Evolutionary conservation across 164 flowering plant genomes (phyloP).

Genomic region (Vitis rotundifolia): DNA sequence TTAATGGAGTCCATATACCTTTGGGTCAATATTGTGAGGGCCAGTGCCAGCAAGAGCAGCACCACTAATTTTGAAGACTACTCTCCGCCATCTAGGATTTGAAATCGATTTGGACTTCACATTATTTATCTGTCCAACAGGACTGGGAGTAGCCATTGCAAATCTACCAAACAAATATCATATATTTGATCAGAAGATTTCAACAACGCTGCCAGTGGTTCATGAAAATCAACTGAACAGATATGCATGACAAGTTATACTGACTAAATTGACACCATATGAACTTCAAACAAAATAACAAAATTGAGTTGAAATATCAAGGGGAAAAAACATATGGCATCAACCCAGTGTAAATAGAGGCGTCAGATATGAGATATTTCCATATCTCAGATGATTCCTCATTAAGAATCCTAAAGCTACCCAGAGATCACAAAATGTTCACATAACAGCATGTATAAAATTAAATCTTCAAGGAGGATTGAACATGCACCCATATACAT

Average conservation of each 20-base stretch:
- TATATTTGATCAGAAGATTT: background rate
- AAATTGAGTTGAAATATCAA: no score
- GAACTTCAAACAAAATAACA: no score
- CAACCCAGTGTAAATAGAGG: no score
- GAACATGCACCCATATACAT: background rate
- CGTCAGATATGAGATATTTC: no score
- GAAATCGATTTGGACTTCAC: conserved; percentile 58
- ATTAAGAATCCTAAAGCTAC: no score
- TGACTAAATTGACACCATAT: background rate
- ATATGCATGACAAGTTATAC: background rate
- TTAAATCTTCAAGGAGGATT: no score
- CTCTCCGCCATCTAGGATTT: conserved; percentile 82
- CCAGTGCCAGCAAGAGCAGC: conserved; percentile 76
- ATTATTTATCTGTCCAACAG: conserved; percentile 41
- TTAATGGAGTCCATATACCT: conserved; percentile 42
- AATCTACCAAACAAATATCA: conserved; percentile 41
- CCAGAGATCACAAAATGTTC: no score
- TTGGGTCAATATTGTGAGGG: conserved; percentile 82
- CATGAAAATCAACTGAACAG: background rate
- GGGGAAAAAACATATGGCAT: no score
- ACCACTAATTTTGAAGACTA: conserved; percentile 93
- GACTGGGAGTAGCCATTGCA: conserved; percentile 33
- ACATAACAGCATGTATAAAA: no score
- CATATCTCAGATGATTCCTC: no score
- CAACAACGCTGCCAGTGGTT: background rate